These are phyloP conservation scores for Alternaria metachromatica DNA, from an alignment of 2,329 filamentous ascomycete species.

Conservation along the genomic window DNA sequence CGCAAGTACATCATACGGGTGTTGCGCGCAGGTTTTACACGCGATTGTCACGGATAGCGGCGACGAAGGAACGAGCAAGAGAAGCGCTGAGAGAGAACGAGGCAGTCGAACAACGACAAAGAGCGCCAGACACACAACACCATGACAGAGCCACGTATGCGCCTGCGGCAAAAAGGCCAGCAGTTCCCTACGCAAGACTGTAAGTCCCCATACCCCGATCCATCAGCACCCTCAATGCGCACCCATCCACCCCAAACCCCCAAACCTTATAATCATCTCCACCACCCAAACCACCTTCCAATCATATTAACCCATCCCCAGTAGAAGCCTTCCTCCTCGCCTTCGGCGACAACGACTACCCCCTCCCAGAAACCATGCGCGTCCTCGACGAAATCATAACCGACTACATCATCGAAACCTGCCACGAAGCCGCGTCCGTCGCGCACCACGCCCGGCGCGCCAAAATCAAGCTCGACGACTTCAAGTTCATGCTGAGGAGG, in stretches of 20 bases:
- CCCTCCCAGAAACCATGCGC: conserved; percentile 82
- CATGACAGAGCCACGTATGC: conserved; percentile 59
- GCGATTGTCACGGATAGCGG: not conserved
- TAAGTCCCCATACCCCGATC: conserved; percentile 28
- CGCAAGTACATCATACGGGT: not conserved
- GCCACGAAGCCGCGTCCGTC: conserved; percentile 84
- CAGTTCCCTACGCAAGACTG: conserved; percentile 54
- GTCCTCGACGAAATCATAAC: conserved; percentile 94
- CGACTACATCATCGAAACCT: conserved; percentile 90
- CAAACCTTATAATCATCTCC: not conserved
- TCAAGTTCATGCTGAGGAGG: conserved; percentile 89
- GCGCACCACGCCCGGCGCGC: conserved; percentile 87
- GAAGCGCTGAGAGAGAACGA: not conserved
- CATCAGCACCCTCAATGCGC: not conserved
- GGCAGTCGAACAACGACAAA: not conserved
- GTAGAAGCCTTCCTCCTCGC: conserved; percentile 78
- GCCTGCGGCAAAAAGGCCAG: conserved; percentile 55
- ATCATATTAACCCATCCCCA: too few relatives aligned
- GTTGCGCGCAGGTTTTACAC: not conserved
- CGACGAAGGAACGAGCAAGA: fast-evolving
- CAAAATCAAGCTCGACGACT: conserved; percentile 98
- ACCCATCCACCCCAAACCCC: conserved; percentile 4
- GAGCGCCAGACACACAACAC: conserved; percentile 4
- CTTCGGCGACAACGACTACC: conserved; percentile 78
- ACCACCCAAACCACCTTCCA: too few relatives aligned